Evolutionary conservation across 2,329 filamentous ascomycete genomes (phyloP).

Genomic region (Sporothrix humicola): DNA sequence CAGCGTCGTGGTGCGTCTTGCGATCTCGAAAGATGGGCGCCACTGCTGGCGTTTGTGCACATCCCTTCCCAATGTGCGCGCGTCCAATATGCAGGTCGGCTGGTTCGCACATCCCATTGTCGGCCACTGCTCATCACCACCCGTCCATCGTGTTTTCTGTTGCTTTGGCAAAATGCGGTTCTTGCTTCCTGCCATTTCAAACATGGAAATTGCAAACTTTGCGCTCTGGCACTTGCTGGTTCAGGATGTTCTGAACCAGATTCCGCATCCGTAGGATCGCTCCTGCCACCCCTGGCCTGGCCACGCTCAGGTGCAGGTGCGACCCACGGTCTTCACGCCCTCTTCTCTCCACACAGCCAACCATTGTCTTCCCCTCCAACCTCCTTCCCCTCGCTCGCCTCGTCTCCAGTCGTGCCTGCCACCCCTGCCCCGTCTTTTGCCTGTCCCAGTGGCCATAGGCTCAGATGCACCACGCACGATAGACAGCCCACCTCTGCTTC

Average conservation of each 20-base stretch:
- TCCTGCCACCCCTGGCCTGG: slow-evolving; percentile 12
- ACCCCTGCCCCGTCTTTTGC: slow-evolving; percentile 8
- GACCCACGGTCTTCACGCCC: slow-evolving; percentile 6
- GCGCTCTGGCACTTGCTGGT: background rate
- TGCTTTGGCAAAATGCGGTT: slow-evolving; percentile 12
- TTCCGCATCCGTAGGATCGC: slow-evolving; percentile 16
- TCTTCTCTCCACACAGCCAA: slow-evolving; percentile 25
- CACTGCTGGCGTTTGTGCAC: background rate
- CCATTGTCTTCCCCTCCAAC: slow-evolving; percentile 19
- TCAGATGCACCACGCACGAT: slow-evolving; percentile 22
- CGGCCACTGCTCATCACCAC: slow-evolving; percentile 20
- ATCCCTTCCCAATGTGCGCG: slow-evolving; percentile 9
- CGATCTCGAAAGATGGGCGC: slow-evolving; percentile 13
- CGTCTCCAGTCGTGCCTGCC: slow-evolving; percentile 14
- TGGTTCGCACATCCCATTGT: slow-evolving; percentile 15
- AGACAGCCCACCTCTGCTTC: slow-evolving; percentile 23
- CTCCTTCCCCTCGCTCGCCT: slow-evolving; percentile 25
- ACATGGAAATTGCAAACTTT: slow-evolving; percentile 27
- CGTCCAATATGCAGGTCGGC: slow-evolving; percentile 11
- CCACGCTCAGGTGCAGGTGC: slow-evolving; percentile 14
- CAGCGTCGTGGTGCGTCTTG: background rate
- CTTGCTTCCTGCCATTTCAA: background rate
- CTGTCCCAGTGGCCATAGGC: slow-evolving; percentile 6
- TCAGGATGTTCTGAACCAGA: slow-evolving; percentile 24
- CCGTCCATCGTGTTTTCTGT: background rate